phyloP scores from a whole-genome alignment of 345 rosid species.

The Mercurialis annua region DNA sequence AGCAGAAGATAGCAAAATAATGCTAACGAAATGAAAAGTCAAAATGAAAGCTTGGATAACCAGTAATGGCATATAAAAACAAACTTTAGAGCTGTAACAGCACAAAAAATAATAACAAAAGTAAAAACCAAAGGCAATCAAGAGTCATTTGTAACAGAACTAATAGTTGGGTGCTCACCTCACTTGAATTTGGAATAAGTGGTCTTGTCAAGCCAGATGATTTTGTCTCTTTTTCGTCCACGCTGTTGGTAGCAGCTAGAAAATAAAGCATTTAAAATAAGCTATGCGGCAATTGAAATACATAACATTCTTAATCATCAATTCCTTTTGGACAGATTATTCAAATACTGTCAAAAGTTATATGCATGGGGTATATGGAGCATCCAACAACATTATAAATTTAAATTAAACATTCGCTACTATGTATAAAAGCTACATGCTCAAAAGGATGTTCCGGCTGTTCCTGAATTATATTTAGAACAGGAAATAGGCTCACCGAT shows the following conservation, averaged over 20 bases:
- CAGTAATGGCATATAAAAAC: background rate
- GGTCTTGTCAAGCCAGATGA: slow-evolving; percentile 40
- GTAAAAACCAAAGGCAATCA: background rate
- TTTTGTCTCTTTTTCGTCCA: slow-evolving; percentile 34
- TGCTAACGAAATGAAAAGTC: background rate
- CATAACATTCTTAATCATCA: background rate
- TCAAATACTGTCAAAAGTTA: background rate
- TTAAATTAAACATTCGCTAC: background rate
- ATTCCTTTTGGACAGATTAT: background rate
- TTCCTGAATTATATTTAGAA: background rate
- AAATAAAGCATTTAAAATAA: slow-evolving; percentile 8
- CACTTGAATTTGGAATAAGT: slow-evolving; percentile 50
- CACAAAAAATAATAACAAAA: background rate
- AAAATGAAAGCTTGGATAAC: background rate
- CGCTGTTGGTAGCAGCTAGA: slow-evolving; percentile 29
- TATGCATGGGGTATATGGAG: background rate
- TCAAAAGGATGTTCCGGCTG: background rate
- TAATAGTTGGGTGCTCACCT: slow-evolving; percentile 37
- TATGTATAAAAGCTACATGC: background rate
- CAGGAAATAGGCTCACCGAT: background rate
- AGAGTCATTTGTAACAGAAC: background rate
- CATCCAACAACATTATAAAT: background rate
- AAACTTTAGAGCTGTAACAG: background rate
- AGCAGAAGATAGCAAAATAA: background rate
- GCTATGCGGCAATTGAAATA: background rate